Percentiles rank a stretch among this genome's conserved stretches.
phyloP scores from a whole-genome alignment of 495 filamentous ascomycete species.

The Neurospora terricola region DNA sequence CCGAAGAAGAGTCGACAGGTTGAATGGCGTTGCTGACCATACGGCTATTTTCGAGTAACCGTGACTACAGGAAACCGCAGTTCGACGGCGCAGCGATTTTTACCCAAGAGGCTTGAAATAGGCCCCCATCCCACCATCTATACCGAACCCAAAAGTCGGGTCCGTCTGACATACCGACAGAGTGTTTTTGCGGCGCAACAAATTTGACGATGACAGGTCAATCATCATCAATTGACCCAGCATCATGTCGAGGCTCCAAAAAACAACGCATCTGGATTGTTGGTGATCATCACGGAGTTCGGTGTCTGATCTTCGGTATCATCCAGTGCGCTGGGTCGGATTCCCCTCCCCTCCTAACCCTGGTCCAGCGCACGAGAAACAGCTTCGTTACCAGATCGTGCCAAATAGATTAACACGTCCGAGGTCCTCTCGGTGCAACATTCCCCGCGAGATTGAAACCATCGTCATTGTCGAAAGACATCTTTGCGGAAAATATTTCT shows the following conservation, averaged over 20 bases:
- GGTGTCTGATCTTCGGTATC: neutral
- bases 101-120: neutral
- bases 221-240: neutral
- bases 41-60: neutral
- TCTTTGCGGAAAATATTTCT: neutral
- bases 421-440: neutral
- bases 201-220: neutral
- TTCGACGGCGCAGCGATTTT: neutral
- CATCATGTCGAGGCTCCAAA: neutral
- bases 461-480: neutral
- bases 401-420: neutral
- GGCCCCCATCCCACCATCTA: neutral
- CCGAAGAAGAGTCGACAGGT: neutral
- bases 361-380: neutral
- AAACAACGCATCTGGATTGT: neutral
- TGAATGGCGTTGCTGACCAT: neutral
- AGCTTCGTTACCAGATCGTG: neutral
- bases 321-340: neutral
- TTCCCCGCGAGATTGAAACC: neutral
- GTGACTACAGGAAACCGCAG: neutral
- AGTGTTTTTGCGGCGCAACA: neutral
- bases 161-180: neutral
- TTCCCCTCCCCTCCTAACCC: neutral
- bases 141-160: neutral
- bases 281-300: neutral